These are phyloP conservation scores for Plasmodium cynomolgi DNA, from an alignment of 169 alveolate genomes.

Conservation along the genomic window DNA sequence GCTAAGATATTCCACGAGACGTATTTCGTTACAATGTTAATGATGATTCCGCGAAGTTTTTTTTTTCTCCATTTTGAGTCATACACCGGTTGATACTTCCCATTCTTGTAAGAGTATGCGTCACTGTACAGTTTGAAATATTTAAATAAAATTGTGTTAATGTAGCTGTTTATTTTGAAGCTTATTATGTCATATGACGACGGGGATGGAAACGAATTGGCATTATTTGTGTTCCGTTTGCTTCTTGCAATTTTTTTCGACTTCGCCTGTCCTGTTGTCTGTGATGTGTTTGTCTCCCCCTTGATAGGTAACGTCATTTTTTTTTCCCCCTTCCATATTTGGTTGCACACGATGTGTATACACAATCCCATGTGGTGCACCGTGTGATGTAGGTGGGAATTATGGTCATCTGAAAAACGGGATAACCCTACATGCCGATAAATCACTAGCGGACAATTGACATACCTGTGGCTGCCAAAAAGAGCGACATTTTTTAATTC, in stretches of 20 bases:
- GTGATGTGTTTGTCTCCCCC: background rate
- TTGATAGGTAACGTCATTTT: background rate
- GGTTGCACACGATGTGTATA: slow-evolving; percentile 30
- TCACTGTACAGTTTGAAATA: slow-evolving; percentile 47
- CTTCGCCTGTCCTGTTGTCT: background rate
- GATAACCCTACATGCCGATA: slow-evolving; percentile 47
- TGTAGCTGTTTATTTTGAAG: slow-evolving; percentile 34
- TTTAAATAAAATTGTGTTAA: slow-evolving; percentile 39
- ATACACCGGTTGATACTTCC: slow-evolving; percentile 23
- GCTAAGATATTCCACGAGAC: slow-evolving; percentile 17
- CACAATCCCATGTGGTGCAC: slow-evolving; percentile 41
- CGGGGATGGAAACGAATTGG: background rate
- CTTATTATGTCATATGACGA: slow-evolving; percentile 18
- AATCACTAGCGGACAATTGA: slow-evolving; percentile 24
- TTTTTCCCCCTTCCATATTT: slow-evolving; percentile 3
- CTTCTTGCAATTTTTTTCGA: background rate
- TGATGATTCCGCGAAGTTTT: slow-evolving; percentile 4
- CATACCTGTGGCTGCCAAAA: slow-evolving; percentile 12
- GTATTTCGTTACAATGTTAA: slow-evolving; percentile 31
- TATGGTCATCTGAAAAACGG: background rate
- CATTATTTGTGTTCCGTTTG: background rate
- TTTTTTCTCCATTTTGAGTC: background rate
- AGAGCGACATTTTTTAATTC: background rate
- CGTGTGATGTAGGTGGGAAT: slow-evolving; percentile 20
- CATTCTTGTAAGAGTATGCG: slow-evolving; percentile 18